Base-by-base conservation (phyloP, 1,284 basidiomycete genomes). In the Cutaneotrichosporon cavernicola region DNA sequence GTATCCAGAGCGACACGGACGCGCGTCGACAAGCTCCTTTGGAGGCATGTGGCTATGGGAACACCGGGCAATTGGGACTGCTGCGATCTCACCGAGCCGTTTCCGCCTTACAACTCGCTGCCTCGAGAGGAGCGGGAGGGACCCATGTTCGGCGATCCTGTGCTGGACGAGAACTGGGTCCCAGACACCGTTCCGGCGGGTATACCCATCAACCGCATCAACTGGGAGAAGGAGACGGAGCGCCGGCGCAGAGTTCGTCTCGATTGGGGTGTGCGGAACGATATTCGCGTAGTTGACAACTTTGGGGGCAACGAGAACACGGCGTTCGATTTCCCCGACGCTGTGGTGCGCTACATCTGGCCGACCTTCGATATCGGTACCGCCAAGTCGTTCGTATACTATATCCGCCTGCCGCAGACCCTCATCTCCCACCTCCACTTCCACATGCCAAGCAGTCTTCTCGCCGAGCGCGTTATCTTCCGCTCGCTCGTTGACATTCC, bases 1-100 rank as follows among this genome's bases (percentile, higher is more conserved):
- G 34, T 40, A 5, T n/a, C 8, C 21, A n/a, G 21, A 13, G 9
- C 4, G 5, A 34, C 21, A 10, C 36, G 53, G n/a, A 21, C 36
- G 8, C 34, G n/a, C 53, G 53, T 38, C 34, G 36, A 56, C 53
- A 38, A 38, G 34, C n/a, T 38, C 53, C 11, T 56, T 6, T 36
- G 34, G 21, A 14, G 14, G n/a, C 36, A 56, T n/a, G 16, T 56
- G 8, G 53, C 53, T 2, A 13, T 56, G 4, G 36, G 53, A 34
- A 18, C 34, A 7, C 14, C 6, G 2, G 36, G 5, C 9, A 11
- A 22, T 9, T 7, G 16, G 13, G n/a, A 22, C 34, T 7, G 5
- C 14, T 26, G 21, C n/a, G 53, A 56, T 10, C 5, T 55, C 26
- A 31, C 50, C 14, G 50, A 31, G 50, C 50, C 50, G 14, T 31